Percentiles rank a stretch among this genome's conserved stretches.
phyloP scores from a whole-genome alignment of 257 asterid species.

The Primulina eburnea region DNA sequence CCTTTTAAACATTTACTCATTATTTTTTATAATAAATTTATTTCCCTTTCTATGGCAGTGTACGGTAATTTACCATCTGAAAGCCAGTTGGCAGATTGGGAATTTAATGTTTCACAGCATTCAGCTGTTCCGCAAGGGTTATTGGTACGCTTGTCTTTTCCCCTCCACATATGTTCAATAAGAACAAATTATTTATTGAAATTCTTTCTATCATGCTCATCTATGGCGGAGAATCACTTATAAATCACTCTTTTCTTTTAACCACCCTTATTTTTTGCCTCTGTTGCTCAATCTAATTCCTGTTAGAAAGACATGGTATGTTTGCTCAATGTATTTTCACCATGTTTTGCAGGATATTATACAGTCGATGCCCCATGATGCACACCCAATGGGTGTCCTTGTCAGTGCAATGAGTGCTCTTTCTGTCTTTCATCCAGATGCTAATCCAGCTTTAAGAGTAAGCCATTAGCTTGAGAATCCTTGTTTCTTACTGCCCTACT shows the following conservation, averaged over 20 bases:
- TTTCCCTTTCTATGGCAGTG: slow-evolving; percentile 48
- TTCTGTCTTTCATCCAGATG: slow-evolving; percentile 97
- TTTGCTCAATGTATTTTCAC: slow-evolving; percentile 32
- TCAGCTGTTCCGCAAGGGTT: slow-evolving; percentile 59
- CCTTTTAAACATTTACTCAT: neutral
- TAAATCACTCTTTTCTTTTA: neutral
- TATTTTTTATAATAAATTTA: neutral
- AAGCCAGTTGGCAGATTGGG: slow-evolving; percentile 89
- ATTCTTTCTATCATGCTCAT: slow-evolving; percentile 7
- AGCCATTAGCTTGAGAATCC: slow-evolving; percentile 26
- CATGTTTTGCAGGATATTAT: slow-evolving; percentile 78
- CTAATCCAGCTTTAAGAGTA: slow-evolving; percentile 98
- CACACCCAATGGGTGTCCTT: slow-evolving; percentile 99
- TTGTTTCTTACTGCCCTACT: slow-evolving; percentile 6
- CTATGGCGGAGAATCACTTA: neutral
- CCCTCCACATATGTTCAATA: slow-evolving; percentile 22
- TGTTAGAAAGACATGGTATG: slow-evolving; percentile 9
- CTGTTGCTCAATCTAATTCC: neutral
- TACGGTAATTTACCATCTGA: slow-evolving; percentile 89
- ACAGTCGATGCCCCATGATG: slow-evolving; percentile 99
- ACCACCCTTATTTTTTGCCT: slow-evolving; percentile 10
- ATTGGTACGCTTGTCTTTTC: slow-evolving; percentile 36
- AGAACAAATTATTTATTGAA: neutral
- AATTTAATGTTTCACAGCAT: slow-evolving; percentile 58
- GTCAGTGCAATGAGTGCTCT: slow-evolving; percentile 97